Evolutionary conservation across 2,329 filamentous ascomycete genomes (phyloP).

Genomic region (Venturia carpophila): DNA sequence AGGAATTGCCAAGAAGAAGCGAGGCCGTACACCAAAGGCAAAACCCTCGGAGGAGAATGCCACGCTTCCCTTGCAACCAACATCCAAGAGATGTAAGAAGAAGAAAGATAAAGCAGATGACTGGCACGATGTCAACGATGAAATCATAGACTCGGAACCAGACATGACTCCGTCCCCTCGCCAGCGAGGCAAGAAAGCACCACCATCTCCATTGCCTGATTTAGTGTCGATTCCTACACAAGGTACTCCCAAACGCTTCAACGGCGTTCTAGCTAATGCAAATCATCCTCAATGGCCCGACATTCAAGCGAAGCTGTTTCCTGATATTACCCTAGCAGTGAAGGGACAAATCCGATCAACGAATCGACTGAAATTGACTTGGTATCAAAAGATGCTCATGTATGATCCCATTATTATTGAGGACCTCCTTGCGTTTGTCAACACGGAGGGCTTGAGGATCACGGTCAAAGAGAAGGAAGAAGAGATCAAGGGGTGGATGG

Average conservation of each 20-base stretch:
- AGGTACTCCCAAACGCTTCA: slow-evolving; percentile 4
- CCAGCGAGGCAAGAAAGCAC: slow-evolving; percentile 22
- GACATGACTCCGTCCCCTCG: slow-evolving; percentile 32
- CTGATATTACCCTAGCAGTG: slow-evolving; percentile 42
- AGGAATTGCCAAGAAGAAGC: slow-evolving; percentile 22
- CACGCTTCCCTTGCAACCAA: not conserved
- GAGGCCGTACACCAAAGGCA: slow-evolving; percentile 24
- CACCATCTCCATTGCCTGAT: slow-evolving; percentile 12
- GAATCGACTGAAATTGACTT: slow-evolving; percentile 47
- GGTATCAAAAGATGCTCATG: slow-evolving; percentile 88
- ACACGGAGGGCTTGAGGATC: slow-evolving; percentile 37
- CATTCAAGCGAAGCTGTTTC: slow-evolving; percentile 35
- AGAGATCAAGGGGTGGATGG: slow-evolving; percentile 45
- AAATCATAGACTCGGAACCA: slow-evolving; percentile 35
- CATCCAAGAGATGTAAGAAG: not conserved
- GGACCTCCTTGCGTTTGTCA: slow-evolving; percentile 77
- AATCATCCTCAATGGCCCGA: slow-evolving; percentile 27
- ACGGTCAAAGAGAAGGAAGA: slow-evolving; percentile 37
- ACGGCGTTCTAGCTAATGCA: slow-evolving; percentile 9
- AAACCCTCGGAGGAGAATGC: slow-evolving; percentile 15
- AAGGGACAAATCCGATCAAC: slow-evolving; percentile 36
- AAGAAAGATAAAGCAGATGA: not conserved
- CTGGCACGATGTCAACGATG: slow-evolving; percentile 23
- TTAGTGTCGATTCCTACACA: not conserved
- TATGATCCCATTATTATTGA: slow-evolving; percentile 88